These are phyloP conservation scores for Neolentinus lepideus DNA, from an alignment of 1,284 basidiomycete species.

Conservation along the genomic window DNA sequence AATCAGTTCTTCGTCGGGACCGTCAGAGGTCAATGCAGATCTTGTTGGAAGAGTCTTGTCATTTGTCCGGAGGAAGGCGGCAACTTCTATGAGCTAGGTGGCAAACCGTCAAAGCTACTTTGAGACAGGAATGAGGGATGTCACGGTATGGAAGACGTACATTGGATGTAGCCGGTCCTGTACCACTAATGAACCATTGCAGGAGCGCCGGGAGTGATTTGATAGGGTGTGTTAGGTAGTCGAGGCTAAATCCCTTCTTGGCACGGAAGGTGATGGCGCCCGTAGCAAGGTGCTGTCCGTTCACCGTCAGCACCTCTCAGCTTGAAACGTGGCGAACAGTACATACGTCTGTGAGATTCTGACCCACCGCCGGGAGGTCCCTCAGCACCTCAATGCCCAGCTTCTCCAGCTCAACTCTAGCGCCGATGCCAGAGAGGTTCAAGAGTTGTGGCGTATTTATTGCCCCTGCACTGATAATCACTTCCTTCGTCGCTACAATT, in stretches of 20 bases:
- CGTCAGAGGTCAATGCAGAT: background rate
- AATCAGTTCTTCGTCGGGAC: conserved; percentile 23
- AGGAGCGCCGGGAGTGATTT: background rate
- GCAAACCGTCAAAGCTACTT: background rate
- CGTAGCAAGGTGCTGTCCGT: background rate
- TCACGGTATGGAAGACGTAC: conserved; percentile 12
- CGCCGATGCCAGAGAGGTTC: conserved; percentile 11
- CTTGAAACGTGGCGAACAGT: no score
- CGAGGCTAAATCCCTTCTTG: background rate
- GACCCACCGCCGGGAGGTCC: conserved; percentile 12
- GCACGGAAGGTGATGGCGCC: conserved; percentile 4
- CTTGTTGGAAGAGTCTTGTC: conserved; percentile 42
- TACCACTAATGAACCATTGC: background rate
- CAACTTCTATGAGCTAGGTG: conserved; percentile 48
- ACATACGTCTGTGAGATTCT: conserved; percentile 7
- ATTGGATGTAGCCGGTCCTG: conserved; percentile 4
- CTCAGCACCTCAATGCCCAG: conserved; percentile 8
- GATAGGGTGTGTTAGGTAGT: background rate
- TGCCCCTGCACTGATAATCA: conserved; percentile 13
- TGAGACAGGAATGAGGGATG: conserved; percentile 1
- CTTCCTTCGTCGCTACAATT: conserved; percentile 7
- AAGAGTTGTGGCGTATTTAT: conserved; percentile 12
- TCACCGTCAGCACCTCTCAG: no score
- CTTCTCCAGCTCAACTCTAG: conserved; percentile 8
- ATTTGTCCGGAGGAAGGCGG: conserved; percentile 48